These are phyloP conservation scores for Gillenia trifoliata DNA, from an alignment of 306 rosid genomes.

Conservation along the genomic window DNA sequence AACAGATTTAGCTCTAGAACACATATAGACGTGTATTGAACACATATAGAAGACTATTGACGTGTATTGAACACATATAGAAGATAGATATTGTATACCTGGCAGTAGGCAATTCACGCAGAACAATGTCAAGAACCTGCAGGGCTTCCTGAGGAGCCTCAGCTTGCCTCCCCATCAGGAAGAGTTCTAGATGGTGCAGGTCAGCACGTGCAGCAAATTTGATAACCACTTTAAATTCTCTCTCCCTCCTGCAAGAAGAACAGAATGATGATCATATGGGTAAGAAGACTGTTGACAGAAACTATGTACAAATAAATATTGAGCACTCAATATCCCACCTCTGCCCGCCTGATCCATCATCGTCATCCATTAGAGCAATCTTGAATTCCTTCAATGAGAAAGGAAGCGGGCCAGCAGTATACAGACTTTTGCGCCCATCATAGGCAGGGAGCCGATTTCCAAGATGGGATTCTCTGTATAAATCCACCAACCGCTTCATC, in stretches of 20 bases:
- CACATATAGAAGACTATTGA: too few relatives aligned
- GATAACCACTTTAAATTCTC: constrained; percentile 74
- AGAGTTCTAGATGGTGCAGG: constrained; percentile 88
- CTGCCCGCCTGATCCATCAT: constrained; percentile 79
- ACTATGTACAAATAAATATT: not conserved
- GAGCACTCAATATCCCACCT: constrained; percentile 39
- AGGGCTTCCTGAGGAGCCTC: constrained; percentile 99
- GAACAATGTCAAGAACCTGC: constrained; percentile 92
- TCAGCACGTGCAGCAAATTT: constrained; percentile 91
- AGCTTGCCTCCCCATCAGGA: constrained; percentile 79
- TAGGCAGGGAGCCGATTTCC: constrained; percentile 89
- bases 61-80: not conserved
- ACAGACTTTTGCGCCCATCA: constrained; percentile 93
- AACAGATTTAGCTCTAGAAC: not conserved
- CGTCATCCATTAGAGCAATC: constrained; percentile 69
- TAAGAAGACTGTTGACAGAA: not conserved
- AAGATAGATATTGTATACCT: constrained; percentile 34
- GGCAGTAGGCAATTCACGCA: constrained; percentile 83
- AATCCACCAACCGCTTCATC: constrained; percentile 63
- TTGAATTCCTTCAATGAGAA: constrained; percentile 59
- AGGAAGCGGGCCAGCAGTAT: constrained; percentile 93
- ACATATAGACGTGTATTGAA: not conserved
- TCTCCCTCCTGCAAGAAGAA: constrained; percentile 56
- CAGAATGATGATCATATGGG: not conserved
- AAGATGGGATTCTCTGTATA: constrained; percentile 59